A percentile compares a stretch with the other conserved stretches of the same genome.
Evolutionary conservation across 495 filamentous ascomycete genomes (phyloP).

Genomic region (Glutinoglossum americanum): DNA sequence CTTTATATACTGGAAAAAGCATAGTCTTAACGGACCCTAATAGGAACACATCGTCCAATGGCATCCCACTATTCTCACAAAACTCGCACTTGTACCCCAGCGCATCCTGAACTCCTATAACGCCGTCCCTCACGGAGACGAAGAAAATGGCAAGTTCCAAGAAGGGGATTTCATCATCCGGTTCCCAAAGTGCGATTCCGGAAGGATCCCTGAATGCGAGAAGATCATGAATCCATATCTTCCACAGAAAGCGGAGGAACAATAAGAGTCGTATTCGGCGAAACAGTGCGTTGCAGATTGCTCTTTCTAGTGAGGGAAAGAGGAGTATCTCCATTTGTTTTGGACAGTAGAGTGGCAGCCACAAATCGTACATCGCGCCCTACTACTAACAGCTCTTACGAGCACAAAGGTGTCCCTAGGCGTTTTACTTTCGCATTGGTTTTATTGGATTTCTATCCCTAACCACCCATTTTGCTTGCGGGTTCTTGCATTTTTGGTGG

Average conservation of each 20-base stretch:
- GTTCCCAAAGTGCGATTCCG: slow-evolving; percentile 47
- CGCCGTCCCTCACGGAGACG: slow-evolving; percentile 22
- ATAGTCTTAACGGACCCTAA: too few species aligned
- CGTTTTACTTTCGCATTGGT: not conserved
- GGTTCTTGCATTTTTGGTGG: not conserved
- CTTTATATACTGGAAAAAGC: not conserved
- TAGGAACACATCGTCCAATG: slow-evolving; percentile 82
- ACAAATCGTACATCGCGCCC: not conserved
- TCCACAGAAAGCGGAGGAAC: slow-evolving; percentile 18
- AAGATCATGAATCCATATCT: slow-evolving; percentile 40
- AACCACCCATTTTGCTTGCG: not conserved
- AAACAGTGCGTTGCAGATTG: not conserved
- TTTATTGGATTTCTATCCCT: not conserved
- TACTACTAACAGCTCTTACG: not conserved
- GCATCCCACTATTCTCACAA: slow-evolving; percentile 93
- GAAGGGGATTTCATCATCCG: slow-evolving; percentile 76
- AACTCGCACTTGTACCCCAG: slow-evolving; percentile 70
- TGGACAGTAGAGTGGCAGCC: not conserved
- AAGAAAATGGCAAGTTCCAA: slow-evolving; percentile 33
- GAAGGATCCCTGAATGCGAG: slow-evolving; percentile 38
- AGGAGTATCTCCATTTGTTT: not conserved
- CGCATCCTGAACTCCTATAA: slow-evolving; percentile 58
- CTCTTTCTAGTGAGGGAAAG: too few species aligned
- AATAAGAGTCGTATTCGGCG: not conserved
- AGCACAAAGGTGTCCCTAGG: not conserved